Percentiles rank a stretch among this genome's conserved stretches.
Evolutionary conservation across 176 grass and related monocot species (phyloP).

Genomic region (Eremochloa ophiuroides): DNA sequence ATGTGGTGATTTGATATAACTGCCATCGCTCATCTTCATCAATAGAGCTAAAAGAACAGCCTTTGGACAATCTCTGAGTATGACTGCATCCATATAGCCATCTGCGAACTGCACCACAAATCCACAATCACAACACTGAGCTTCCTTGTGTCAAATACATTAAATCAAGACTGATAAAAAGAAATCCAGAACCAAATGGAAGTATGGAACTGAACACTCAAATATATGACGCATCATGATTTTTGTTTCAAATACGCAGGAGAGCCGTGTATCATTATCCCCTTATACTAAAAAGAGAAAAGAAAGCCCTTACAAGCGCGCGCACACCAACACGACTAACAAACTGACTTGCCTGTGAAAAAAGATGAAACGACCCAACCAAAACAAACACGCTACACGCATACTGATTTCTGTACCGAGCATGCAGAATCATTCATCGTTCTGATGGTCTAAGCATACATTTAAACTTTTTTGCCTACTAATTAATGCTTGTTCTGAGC

Average conservation of each 20-base stretch:
- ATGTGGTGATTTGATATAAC: conserved; percentile 64
- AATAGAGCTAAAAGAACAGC: conserved; percentile 52
- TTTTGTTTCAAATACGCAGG: background rate
- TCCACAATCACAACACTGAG: background rate
- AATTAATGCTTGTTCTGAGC: background rate
- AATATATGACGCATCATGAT: background rate
- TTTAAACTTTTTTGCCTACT: background rate
- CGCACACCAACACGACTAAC: too few relatives aligned
- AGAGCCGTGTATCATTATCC: too few relatives aligned
- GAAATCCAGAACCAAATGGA: background rate
- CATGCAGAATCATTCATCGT: background rate
- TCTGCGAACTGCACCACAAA: conserved; percentile 69
- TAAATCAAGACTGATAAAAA: background rate
- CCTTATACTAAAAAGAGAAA: too few relatives aligned
- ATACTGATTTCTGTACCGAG: background rate
- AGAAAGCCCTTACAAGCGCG: too few relatives aligned
- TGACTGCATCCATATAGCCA: conserved; percentile 68
- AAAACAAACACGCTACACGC: too few relatives aligned
- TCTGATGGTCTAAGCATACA: background rate
- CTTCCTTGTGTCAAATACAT: background rate
- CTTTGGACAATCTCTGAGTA: conserved; percentile 66
- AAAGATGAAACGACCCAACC: too few relatives aligned
- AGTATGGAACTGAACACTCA: background rate
- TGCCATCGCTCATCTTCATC: conserved; percentile 66
- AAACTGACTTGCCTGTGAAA: too few relatives aligned